Conservation (phyloP, 352 stramenopile species). For the Plasmopara muralis region DNA sequence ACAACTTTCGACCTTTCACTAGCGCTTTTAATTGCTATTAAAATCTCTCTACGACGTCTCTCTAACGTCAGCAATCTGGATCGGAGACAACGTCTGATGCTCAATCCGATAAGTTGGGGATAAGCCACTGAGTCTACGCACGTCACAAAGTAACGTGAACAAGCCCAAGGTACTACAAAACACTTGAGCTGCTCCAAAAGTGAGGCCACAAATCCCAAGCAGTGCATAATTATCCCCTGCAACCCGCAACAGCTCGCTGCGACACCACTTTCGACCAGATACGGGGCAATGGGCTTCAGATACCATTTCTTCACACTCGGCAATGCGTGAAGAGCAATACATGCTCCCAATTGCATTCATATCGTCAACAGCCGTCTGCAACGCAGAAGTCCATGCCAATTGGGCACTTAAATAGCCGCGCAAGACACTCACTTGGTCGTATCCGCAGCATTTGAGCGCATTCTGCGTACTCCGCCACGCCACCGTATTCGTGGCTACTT, state of each 20-base stretch:
- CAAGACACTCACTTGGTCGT: conserved; percentile 17
- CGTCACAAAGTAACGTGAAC: conserved; percentile 57
- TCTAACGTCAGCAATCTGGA: conserved; percentile 8
- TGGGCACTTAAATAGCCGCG: conserved; percentile 14
- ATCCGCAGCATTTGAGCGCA: conserved; percentile 51
- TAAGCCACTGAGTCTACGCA: conserved; percentile 30
- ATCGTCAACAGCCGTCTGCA: conserved; percentile 28
- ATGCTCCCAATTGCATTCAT: conserved; percentile 34
- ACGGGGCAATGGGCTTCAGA: conserved; percentile 36
- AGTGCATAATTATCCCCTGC: conserved; percentile 44
- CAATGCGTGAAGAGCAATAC: conserved; percentile 28
- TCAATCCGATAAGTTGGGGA: conserved; percentile 37
- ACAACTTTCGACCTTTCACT: no score
- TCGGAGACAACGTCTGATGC: conserved; percentile 21
- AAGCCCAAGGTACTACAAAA: conserved; percentile 39
- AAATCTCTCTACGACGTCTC: not conserved
- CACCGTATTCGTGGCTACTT: conserved; percentile 21
- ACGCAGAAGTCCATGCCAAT: conserved; percentile 25
- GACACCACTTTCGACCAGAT: conserved; percentile 37
- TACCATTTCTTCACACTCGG: conserved; percentile 14
- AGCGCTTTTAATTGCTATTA: no score
- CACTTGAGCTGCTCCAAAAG: conserved; percentile 37
- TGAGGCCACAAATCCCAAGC: conserved; percentile 37
- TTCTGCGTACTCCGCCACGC: conserved; percentile 45
- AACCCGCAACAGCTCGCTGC: conserved; percentile 33